A percentile compares a stretch with the other conserved stretches of the same genome.
These are phyloP conservation scores for Penicillium cosmopolitanum DNA, from an alignment of 495 filamentous ascomycete genomes.

Conservation along the genomic window DNA sequence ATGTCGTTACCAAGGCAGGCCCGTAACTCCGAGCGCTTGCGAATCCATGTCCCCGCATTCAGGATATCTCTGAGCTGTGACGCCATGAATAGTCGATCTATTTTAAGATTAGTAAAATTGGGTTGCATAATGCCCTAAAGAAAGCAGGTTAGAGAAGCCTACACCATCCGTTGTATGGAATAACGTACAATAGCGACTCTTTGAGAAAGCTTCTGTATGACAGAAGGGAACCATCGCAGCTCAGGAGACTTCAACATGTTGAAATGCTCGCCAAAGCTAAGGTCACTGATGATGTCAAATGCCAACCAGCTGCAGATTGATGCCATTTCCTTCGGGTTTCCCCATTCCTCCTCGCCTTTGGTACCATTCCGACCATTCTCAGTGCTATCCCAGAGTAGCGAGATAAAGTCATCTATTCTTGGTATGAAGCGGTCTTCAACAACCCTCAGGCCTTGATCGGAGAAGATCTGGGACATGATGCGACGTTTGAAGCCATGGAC, in stretches of 20 bases:
- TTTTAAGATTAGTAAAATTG: constrained; percentile 16
- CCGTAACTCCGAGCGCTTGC: constrained; percentile 46
- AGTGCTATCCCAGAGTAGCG: not conserved
- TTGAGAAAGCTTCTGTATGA: constrained; percentile 19
- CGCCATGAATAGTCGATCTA: constrained; percentile 24
- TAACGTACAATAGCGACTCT: constrained; percentile 12
- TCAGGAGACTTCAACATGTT: constrained; percentile 22
- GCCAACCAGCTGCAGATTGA: constrained; percentile 22
- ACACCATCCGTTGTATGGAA: too few species aligned
- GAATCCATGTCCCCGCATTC: constrained; percentile 19
- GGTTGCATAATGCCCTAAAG: not conserved
- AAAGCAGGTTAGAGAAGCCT: too few species aligned
- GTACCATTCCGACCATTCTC: not conserved
- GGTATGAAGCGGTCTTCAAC: constrained; percentile 30
- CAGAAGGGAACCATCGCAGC: constrained; percentile 27
- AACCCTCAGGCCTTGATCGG: constrained; percentile 33
- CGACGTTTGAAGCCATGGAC: constrained; percentile 43
- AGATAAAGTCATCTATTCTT: constrained; percentile 10
- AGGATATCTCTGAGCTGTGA: constrained; percentile 25
- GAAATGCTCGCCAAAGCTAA: constrained; percentile 29
- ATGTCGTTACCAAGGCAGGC: constrained; percentile 29
- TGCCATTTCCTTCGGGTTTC: constrained; percentile 13
- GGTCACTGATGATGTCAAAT: constrained; percentile 32
- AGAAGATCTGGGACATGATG: constrained; percentile 42
- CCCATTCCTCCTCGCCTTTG: constrained; percentile 5